Conservation (phyloP, 2,329 filamentous ascomycete genomes). For the Colletotrichum tanaceti region DNA sequence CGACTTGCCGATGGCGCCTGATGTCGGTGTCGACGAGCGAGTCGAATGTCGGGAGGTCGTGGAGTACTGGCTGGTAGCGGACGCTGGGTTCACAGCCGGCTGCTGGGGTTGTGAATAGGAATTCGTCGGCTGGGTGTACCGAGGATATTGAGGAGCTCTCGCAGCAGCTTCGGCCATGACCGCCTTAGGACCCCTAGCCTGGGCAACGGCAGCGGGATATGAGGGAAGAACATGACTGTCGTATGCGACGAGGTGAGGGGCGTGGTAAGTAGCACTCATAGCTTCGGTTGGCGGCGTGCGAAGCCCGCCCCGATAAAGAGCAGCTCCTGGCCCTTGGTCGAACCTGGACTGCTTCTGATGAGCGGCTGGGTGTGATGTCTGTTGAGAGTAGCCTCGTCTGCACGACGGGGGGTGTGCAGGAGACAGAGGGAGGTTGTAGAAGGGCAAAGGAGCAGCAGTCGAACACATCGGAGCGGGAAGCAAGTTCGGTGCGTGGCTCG, state of each 20-base stretch:
- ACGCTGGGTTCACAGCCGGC: slow-evolving; percentile 35
- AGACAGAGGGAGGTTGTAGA: slow-evolving; percentile 39
- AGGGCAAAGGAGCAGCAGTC: slow-evolving; percentile 39
- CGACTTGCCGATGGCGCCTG: slow-evolving; percentile 46
- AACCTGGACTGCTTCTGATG: slow-evolving; percentile 30
- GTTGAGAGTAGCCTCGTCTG: slow-evolving; percentile 31
- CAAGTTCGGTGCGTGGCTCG: slow-evolving; percentile 14
- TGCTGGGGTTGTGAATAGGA: slow-evolving; percentile 40
- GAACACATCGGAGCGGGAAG: slow-evolving; percentile 45
- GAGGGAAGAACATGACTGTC: slow-evolving; percentile 58
- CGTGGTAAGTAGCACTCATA: slow-evolving; percentile 66
- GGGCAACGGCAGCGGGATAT: slow-evolving; percentile 52
- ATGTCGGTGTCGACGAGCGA: slow-evolving; percentile 53
- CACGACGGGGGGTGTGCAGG: slow-evolving; percentile 34
- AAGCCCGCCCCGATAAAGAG: slow-evolving; percentile 54
- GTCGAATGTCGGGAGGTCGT: slow-evolving; percentile 50
- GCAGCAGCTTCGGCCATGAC: slow-evolving; percentile 49
- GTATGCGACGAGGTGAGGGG: slow-evolving; percentile 58
- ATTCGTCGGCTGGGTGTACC: slow-evolving; percentile 44
- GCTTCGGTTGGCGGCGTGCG: slow-evolving; percentile 64
- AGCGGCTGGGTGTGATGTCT: slow-evolving; percentile 9
- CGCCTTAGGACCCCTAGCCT: slow-evolving; percentile 49
- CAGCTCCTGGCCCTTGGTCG: slow-evolving; percentile 42
- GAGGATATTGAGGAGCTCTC: slow-evolving; percentile 48
- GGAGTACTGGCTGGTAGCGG: slow-evolving; percentile 39